These are phyloP conservation scores for Friedmanniomyces simplex DNA, from an alignment of 495 filamentous ascomycete genomes.

Conservation along the genomic window DNA sequence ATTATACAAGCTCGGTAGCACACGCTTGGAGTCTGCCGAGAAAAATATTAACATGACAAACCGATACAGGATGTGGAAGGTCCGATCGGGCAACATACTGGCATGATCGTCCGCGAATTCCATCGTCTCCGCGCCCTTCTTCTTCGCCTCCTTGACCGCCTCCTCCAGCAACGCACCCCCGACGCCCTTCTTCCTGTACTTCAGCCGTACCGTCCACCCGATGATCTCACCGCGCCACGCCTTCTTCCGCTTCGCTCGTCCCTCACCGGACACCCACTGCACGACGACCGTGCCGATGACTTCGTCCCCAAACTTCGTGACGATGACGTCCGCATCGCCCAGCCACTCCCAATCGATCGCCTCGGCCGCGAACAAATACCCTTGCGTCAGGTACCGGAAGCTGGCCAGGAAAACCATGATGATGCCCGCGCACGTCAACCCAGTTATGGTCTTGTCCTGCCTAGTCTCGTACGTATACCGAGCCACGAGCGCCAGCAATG, in stretches of 20 bases:
- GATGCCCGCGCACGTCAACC: slow-evolving; percentile 36
- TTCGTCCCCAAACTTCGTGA: slow-evolving; percentile 45
- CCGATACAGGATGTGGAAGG: slow-evolving; percentile 6
- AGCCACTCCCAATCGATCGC: slow-evolving; percentile 41
- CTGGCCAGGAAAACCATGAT: slow-evolving; percentile 37
- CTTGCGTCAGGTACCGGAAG: slow-evolving; percentile 32
- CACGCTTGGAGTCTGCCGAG: slow-evolving; percentile 39
- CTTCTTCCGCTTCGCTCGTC: slow-evolving; percentile 33
- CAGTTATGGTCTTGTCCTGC: slow-evolving; percentile 29
- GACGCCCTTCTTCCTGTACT: slow-evolving; percentile 56
- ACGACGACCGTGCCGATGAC: slow-evolving; percentile 50
- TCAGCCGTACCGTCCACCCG: slow-evolving; percentile 62
- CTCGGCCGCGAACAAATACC: slow-evolving; percentile 46
- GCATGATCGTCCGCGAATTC: slow-evolving; percentile 60
- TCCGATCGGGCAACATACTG: slow-evolving; percentile 29
- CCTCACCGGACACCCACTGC: slow-evolving; percentile 31
- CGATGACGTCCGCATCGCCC: too few relatives aligned
- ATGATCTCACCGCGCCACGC: slow-evolving; percentile 45
- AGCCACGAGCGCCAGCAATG: slow-evolving; percentile 30
- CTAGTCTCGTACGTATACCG: slow-evolving; percentile 27
- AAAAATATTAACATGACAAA: too few relatives aligned
- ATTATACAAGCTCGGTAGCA: slow-evolving; percentile 55
- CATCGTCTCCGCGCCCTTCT: slow-evolving; percentile 47
- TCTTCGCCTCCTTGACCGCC: slow-evolving; percentile 48
- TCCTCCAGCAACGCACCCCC: slow-evolving; percentile 60